phyloP scores from a whole-genome alignment of 306 rosid genomes.

The Pyrus betulifolia region DNA sequence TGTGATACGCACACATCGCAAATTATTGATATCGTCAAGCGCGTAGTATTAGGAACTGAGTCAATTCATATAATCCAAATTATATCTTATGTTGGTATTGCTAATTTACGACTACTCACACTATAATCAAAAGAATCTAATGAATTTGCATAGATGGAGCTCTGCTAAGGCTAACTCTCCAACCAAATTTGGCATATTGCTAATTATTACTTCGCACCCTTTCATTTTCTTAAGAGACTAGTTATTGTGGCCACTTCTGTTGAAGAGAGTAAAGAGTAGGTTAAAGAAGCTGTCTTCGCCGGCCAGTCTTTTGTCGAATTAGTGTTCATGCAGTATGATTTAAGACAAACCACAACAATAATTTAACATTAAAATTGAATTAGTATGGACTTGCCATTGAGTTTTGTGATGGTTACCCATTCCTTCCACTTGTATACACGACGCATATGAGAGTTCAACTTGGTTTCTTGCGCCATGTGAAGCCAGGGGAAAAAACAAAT shows the following conservation, averaged over 20 bases:
- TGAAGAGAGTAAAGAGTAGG: conserved; percentile 43
- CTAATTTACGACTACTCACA: background rate
- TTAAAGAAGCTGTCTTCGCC: conserved; percentile 83
- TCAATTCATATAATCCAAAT: background rate
- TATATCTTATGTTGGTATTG: background rate
- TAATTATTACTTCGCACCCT: conserved; percentile 9
- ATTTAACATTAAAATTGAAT: conserved; percentile 22
- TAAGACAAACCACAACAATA: conserved; percentile 27
- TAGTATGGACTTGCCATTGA: conserved; percentile 21
- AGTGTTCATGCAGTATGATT: conserved; percentile 35
- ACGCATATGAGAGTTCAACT: conserved; percentile 21
- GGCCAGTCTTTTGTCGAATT: conserved; percentile 75
- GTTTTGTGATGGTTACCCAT: conserved; percentile 32
- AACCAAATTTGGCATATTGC: conserved; percentile 26
- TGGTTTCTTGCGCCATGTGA: conserved; percentile 33
- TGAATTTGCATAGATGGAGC: background rate
- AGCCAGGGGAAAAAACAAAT: conserved; percentile 33
- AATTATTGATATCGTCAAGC: background rate
- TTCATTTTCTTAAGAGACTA: conserved; percentile 9
- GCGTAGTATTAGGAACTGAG: background rate
- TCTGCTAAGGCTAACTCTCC: background rate
- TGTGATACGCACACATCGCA: background rate
- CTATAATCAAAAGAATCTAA: background rate
- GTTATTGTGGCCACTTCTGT: conserved; percentile 18
- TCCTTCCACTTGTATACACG: conserved; percentile 18